Base-by-base conservation (phyloP, 768 basidiomycete species). In the Paxillus involutus region DNA sequence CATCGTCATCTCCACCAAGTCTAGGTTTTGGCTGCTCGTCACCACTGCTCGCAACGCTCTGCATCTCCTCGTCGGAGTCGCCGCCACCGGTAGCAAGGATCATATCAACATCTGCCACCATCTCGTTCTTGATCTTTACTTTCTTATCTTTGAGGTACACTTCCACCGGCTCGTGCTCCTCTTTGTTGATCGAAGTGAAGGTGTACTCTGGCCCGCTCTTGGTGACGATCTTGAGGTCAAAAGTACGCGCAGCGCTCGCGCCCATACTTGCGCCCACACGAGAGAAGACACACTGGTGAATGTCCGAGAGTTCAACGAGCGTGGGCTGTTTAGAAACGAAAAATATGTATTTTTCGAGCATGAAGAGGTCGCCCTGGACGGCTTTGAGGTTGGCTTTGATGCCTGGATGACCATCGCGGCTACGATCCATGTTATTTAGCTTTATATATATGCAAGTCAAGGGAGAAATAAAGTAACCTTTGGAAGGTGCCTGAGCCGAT, bases 371-470 rank as follows among this genome's bases (percentile, higher is more conserved):
- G 56, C 97, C 97, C 71, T 96, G 94, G 4, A 90, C 81, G 42
- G 97, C 97, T 73, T 98, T 98, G 61, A 98, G 80, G 70, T 98
- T 97, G 62, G 93, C 94, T 75, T 98, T 98, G 75, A 99, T 88
- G n/a, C 93, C 92, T 14, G 91, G 88, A 59, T 94, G 88, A 4
- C 94, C 92, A 61, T 89, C 86, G 30, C 89, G 91, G 61, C 94
- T 96, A 58, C 10, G 47, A 56, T 33, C 17, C 26, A 26, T 32
- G 19, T 37, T 19, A 13, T 35, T 59, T 21, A 52, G 54, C 16
- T 44, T 45, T 24, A 6, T 11, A 24, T 45, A 21, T 26, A n/a
- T 2, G 9, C 3, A 16, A 33, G 17, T 0, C 10, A n/a, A 24
- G 13, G 11, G 19, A 9, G 1, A 32, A 19, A 24, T 14, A 13